Conservation (phyloP, 306 rosid species). For the Medicago arabica region DNA sequence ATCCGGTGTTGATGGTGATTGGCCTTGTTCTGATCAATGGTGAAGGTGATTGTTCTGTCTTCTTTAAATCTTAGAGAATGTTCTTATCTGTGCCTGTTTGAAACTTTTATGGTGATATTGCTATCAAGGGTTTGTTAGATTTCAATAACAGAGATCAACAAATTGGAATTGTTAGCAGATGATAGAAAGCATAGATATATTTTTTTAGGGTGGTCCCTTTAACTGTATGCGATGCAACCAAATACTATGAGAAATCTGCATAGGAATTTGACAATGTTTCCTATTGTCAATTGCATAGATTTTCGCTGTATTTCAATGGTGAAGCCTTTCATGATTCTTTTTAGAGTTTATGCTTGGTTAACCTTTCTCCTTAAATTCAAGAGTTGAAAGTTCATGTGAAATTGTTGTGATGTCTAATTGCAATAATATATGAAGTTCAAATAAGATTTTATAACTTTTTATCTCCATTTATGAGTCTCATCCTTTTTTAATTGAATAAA, state of each 20-base stretch:
- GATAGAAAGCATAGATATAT: conserved; percentile 21
- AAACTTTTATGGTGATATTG: conserved; percentile 17
- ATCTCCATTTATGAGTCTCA: not conserved
- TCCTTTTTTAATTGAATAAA: not conserved
- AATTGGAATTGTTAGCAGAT: not conserved
- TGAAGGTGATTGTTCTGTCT: conserved; percentile 67
- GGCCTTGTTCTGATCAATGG: conserved; percentile 67
- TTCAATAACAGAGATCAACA: not conserved
- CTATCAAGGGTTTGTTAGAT: conserved; percentile 26
- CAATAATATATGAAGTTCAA: not conserved
- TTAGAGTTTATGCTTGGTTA: conserved; percentile 2
- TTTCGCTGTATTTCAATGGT: not conserved
- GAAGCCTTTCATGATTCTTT: conserved; percentile 15
- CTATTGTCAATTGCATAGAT: not conserved
- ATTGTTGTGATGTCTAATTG: conserved; percentile 1
- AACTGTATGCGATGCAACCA: conserved; percentile 16
- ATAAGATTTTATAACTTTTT: not conserved
- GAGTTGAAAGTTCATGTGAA: conserved; percentile 12
- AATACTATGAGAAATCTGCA: conserved; percentile 19
- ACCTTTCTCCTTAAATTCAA: conserved; percentile 2
- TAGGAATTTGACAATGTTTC: not conserved
- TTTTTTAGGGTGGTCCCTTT: conserved; percentile 7
- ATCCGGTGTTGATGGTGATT: conserved; percentile 62
- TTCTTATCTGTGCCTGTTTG: not conserved
- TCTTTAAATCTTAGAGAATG: not conserved